Base-by-base conservation (phyloP, 2,329 filamentous ascomycete species). In the Malbranchea cinnamomea region DNA sequence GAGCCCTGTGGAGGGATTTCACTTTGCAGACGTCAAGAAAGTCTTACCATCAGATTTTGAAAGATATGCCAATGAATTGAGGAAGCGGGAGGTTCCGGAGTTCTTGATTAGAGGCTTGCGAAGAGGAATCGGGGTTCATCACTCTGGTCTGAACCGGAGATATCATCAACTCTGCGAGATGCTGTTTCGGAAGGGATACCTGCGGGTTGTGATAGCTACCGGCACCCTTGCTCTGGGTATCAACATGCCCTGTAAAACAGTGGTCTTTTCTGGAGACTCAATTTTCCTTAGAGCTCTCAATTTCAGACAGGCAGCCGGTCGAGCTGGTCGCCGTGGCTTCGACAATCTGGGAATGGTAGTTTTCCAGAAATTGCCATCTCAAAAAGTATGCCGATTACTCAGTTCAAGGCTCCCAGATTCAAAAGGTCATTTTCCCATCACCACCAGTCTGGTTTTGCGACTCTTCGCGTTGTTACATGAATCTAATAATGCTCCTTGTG, bases 171-270 rank as follows among this genome's bases (percentile, higher is more conserved):
- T 64, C 56, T 61, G 54, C 1, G 78, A 84, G 45, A 77, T 80
- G 35, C 54, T 83, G 5, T 84, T 83, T 54, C 67, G 80, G 6
- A 76, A 69, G 47, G 76, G 78, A 1, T 84, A 69, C 44, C 52
- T 85, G 23, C 65, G 68, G 5, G 72, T 78, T 1, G 71, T 85
- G 16, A 64, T 85, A 15, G 78, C 79, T 1, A 85, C 79, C 1
- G 79, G 78, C 1, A 84, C 78, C 0, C 62, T 84, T 13, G 75
- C 76, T 2, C 58, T 85, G 4, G 80, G 80, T 57, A 78, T 87
- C 57, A 87, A 82, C 42, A 81, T 82, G 75, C 80, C 80, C 6
- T 85, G 78, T 49, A 81, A 80, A 49, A 87, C 79, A 1, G 78
- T 84, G 1, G 70, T 83, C 1, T 87, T 87, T 48, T 66, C 64